Conservation (phyloP, 305 asterid genomes). For the Solanum chacoense region DNA sequence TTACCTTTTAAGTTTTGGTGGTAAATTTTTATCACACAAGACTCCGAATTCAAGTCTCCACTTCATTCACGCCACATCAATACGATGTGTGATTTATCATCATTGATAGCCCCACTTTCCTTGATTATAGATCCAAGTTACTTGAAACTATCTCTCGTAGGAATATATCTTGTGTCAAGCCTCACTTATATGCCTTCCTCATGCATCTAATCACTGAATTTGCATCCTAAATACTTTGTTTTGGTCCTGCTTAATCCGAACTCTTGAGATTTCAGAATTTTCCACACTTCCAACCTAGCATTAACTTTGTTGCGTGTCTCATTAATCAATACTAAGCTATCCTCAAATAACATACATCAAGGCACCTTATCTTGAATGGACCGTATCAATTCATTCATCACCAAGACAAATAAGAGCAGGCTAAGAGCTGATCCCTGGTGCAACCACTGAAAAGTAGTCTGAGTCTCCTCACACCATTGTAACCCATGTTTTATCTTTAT, state of each 20-base stretch:
- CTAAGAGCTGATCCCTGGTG: neutral
- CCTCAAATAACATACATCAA: neutral
- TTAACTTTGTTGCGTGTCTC: neutral
- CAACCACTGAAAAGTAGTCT: neutral
- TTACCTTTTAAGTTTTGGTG: neutral
- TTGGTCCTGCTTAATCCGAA: neutral
- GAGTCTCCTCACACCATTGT: neutral
- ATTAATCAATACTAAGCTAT: no score
- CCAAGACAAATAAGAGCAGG: neutral
- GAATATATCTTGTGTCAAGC: neutral
- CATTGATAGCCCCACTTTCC: no score
- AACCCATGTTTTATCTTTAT: neutral
- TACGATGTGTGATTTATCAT: neutral
- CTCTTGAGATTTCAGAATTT: neutral
- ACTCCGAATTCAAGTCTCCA: neutral
- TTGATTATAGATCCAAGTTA: neutral
- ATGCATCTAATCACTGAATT: no score
- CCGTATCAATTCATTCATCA: neutral
- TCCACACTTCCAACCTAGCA: neutral
- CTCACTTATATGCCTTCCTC: neutral
- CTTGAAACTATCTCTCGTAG: neutral
- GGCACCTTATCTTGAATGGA: neutral
- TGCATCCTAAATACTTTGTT: no score
- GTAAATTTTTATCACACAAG: neutral
- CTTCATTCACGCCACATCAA: neutral